Base-by-base conservation (phyloP, 75 land plant species). In the Cupressus sempervirens region DNA sequence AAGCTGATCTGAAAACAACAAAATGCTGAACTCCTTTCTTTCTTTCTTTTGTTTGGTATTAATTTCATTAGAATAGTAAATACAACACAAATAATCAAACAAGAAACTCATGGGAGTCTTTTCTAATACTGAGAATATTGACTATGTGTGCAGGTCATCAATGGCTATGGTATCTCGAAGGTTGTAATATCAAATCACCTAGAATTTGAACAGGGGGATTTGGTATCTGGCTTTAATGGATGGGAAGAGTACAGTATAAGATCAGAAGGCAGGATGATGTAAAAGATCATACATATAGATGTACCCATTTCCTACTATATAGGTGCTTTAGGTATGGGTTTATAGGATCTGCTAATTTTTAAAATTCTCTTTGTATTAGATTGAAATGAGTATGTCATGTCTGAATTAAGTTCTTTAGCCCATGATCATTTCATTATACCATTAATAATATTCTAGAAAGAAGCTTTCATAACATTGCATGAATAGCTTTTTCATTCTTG, bases 181-280 rank as follows among this genome's bases (percentile, higher is more conserved):
- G 91, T 90, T 73, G 84, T 90, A 40, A 45, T 83, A 46, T 89
- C 91, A 23, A 90, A 81, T 34, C 79, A 86, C 29, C 91, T 88
- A 52, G 62, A 90, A 48, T 90, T 90, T 46, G 81, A 90, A 18
- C 76, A 56, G 54, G 88, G 86, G 65, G 91, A 90, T 75, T 80
- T 83, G 32, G 91, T 90, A 36, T 43, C 80, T 40, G 90, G 87
- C 12, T 29, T 53, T 73, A 86, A 67, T 72, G 87, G 53, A 29
- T 90, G 91, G 91, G 91, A 90, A 58, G 90, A 90, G 58, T 90
- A 86, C 83, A 88, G 86, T 65, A 68, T 90, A 34, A 85, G 88
- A 68, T 75, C 76, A 53, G 82, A 77, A 12, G 88, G 80, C 32
- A 40, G 83, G 43, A n/a, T n/a, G 20, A 72, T 90, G 84, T 12